Base-by-base conservation (phyloP, 1,139 yeast genomes). In the Lodderomyces beijingensis region DNA sequence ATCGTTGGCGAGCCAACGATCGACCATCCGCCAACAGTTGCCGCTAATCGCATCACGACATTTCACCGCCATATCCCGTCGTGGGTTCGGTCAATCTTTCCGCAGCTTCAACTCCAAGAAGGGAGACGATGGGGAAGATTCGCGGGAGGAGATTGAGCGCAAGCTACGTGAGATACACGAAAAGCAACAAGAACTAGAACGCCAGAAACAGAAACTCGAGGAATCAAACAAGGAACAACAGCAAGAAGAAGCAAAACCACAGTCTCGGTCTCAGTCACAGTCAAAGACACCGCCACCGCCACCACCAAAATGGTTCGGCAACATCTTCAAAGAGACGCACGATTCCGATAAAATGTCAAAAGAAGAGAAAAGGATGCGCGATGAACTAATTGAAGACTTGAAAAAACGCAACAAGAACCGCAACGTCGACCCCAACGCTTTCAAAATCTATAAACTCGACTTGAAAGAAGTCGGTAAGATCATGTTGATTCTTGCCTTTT, bases 351-450 rank as follows among this genome's bases (percentile, higher is more conserved):
- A 23, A n/a, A n/a, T 23, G 14, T 23, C 25, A 10, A 60, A 58
- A 39, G 49, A 51, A 30, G 55, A 32, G 25, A 23, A 23, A 11
- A 23, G 26, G 19, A 47, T 59, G 19, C 49, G 68, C n/a, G n/a
- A n/a, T n/a, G n/a, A n/a, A n/a, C n/a, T n/a, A n/a, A n/a, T n/a
- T 28, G 62, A 60, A 33, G 66, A 64, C 36, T 43, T 63, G 22
- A 58, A 50, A 37, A 53, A 55, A 35, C 46, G 55, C 23, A 42
- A 61, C 37, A 53, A 59, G 40, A 50, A 57, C 36, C 62, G 65
- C 4, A 51, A 55, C 30, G 31, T 53, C 11, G 57, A 60, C 36
- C 45, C 55, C 8, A 53, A 57, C 30, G 57, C 64, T 33, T 38
- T 65, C 30, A 65, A 63, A 42, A 49, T 65, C 8, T 50, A 51